A percentile compares a stretch with the other conserved stretches of the same genome.
Conservation (phyloP, 1,139 yeast species). For the Zygoascus sp. region DNA sequence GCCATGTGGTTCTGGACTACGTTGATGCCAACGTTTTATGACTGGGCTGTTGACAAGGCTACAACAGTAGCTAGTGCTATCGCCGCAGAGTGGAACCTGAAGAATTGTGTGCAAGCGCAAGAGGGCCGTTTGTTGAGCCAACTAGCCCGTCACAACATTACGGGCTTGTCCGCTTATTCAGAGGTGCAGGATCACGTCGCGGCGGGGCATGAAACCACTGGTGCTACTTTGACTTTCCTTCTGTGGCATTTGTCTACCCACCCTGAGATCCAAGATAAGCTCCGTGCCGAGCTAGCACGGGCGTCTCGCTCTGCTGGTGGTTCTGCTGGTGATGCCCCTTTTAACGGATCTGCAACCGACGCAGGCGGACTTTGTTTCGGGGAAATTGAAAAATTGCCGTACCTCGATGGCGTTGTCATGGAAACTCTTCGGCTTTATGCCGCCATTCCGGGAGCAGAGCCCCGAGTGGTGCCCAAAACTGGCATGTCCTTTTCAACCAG, state of each 20-base stretch:
- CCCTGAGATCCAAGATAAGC: conserved; percentile 44
- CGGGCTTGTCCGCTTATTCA: conserved; percentile 38
- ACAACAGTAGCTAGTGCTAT: conserved; percentile 40
- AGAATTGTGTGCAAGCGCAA: conserved; percentile 2
- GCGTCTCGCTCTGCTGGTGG: no score
- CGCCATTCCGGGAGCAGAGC: conserved; percentile 74
- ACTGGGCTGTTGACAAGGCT: conserved; percentile 44
- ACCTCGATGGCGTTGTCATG: conserved; percentile 52
- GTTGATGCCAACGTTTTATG: conserved; percentile 52
- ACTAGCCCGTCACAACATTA: conserved; percentile 29
- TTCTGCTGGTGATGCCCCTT: no score
- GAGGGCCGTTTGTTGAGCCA: conserved; percentile 39
- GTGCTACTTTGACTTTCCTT: conserved; percentile 57
- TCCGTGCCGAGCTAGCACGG: conserved; percentile 43
- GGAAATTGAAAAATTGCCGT: conserved; percentile 49
- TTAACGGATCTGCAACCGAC: no score
- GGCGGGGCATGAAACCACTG: conserved; percentile 80
- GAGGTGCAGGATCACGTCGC: conserved; percentile 50
- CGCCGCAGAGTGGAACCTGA: conserved; percentile 46
- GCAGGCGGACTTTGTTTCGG: conserved; percentile 29
- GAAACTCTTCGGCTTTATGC: conserved; percentile 61
- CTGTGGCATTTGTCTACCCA: conserved; percentile 54
- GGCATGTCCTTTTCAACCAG: conserved; percentile 31
- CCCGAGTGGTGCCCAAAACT: conserved; percentile 45
- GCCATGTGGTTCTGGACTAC: conserved; percentile 72